These are phyloP conservation scores for Blastobotrys malaysiensis DNA, from an alignment of 1,139 yeast species.

Conservation along the genomic window DNA sequence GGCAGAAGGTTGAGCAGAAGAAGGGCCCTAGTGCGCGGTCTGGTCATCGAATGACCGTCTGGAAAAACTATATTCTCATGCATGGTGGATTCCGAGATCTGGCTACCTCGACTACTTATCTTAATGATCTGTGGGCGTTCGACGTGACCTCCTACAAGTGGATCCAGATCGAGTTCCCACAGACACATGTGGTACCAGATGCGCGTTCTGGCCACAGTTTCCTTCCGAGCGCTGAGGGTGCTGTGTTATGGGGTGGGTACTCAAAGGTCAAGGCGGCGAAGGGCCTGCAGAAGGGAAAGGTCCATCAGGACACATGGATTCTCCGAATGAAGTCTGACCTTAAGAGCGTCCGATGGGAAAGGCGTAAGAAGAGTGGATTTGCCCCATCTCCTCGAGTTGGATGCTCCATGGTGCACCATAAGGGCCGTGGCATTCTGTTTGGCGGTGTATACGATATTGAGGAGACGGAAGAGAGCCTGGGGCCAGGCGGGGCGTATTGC, in stretches of 20 bases:
- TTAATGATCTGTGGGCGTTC: slow-evolving; percentile 86
- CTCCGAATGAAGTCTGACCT: slow-evolving; percentile 84
- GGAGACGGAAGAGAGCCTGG: slow-evolving; percentile 89
- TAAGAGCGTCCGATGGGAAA: slow-evolving; percentile 77
- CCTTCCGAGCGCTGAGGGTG: slow-evolving; percentile 78
- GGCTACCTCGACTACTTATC: slow-evolving; percentile 75
- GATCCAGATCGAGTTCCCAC: slow-evolving; percentile 85
- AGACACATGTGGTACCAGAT: slow-evolving; percentile 76
- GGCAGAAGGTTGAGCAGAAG: slow-evolving; percentile 79
- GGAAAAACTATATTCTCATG: slow-evolving; percentile 84
- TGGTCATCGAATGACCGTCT: slow-evolving; percentile 83
- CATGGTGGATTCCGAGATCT: slow-evolving; percentile 94
- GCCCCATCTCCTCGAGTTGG: slow-evolving; percentile 95
- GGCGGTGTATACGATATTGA: slow-evolving; percentile 96
- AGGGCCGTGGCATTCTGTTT: slow-evolving; percentile 86
- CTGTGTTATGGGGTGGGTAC: slow-evolving; percentile 87
- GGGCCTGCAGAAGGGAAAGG: slow-evolving; percentile 88
- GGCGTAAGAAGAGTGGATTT: slow-evolving; percentile 83
- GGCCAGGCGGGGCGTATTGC: slow-evolving; percentile 91
- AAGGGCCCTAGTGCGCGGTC: slow-evolving; percentile 81
- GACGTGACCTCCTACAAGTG: slow-evolving; percentile 87
- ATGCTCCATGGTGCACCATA: slow-evolving; percentile 80
- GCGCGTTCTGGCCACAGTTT: slow-evolving; percentile 92
- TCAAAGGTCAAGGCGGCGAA: slow-evolving; percentile 87
- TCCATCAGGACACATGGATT: slow-evolving; percentile 82